Base-by-base conservation (phyloP, 1,284 basidiomycete genomes). In the Limonomyces culmigenus region DNA sequence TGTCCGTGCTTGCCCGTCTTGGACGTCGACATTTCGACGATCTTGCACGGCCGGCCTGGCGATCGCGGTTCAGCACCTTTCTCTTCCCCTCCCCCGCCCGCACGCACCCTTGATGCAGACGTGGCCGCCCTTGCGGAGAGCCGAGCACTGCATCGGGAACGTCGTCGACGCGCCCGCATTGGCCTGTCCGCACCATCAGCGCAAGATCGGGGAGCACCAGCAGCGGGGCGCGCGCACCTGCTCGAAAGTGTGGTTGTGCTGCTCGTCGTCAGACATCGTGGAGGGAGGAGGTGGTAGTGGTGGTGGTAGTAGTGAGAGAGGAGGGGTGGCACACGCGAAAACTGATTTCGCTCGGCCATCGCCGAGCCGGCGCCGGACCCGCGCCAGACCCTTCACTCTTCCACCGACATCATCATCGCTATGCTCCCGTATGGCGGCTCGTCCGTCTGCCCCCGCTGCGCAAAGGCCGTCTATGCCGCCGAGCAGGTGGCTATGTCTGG, bases 1-100 rank as follows among this genome's bases (percentile, higher is more conserved):
- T 98, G 95, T 54, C 93, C 93, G 72, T 97, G 93, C 77, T 91
- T 91, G 47, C 89, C 91, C 38, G 89, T 95, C 76, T 98, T 98
- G 58, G 93, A 98, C 66, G 95, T 98, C 46, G 92, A 96, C 93
- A 98, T 98, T 54, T 91, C 89, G 50, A 92, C 79, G 62, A 95
- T 93, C 73, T 97, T 97, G 87, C 93, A 98, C 47, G 93, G 93
- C 51, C 91, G 81, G 50, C 79, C 80, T 80, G 45, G 40, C 34
- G 29, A 16, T 10, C 36, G 32, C n/a, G 37, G 40, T 27, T 31
- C 17, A 38, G 12, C 43, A 40, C 37, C 31, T 21, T 32, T 32
- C 10, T 6, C 8, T 8, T 8, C 15, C 8, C 8, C 8, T 6
- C 15, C 6, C 16, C 11, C 10, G 30, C 30, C 11, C 16, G 23